Conservation (phyloP, 306 rosid genomes). For the Notholithocarpus densiflorus region DNA sequence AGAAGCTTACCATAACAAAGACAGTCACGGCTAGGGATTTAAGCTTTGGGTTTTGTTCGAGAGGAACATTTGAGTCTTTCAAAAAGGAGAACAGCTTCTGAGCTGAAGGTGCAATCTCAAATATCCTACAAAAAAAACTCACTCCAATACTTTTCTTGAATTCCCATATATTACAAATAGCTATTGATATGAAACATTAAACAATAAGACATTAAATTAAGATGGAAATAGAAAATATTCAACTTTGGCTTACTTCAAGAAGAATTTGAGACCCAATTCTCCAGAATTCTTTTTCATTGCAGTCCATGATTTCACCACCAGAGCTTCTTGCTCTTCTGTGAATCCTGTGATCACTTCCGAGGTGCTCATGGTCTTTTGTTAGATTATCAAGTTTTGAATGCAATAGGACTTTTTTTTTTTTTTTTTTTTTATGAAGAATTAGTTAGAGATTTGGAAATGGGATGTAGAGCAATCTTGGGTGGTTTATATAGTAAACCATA, state of each 20-base stretch:
- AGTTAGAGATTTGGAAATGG: constrained; percentile 16
- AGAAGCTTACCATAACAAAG: constrained; percentile 65
- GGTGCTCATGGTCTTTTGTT: constrained; percentile 23
- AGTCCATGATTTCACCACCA: constrained; percentile 71
- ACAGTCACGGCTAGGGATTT: constrained; percentile 71
- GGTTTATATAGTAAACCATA: constrained; percentile 14
- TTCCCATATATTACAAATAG: neutral
- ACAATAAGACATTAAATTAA: neutral
- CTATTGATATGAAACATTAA: neutral
- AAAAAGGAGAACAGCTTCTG: constrained; percentile 65
- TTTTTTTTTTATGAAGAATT: neutral
- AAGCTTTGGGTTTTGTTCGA: constrained; percentile 78
- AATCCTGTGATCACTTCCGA: constrained; percentile 33
- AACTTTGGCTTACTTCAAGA: constrained; percentile 52
- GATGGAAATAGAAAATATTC: neutral
- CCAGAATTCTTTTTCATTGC: constrained; percentile 68
- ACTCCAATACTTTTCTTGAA: neutral
- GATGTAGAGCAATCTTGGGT: neutral
- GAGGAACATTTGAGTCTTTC: constrained; percentile 67
- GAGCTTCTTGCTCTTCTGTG: constrained; percentile 72
- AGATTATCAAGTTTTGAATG: neutral
- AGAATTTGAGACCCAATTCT: constrained; percentile 60
- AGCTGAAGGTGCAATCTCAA: constrained; percentile 84
- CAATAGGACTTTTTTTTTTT: neutral
- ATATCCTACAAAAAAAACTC: constrained; percentile 41